These are phyloP conservation scores for Phytophthora aleatoria DNA, from an alignment of 352 stramenopile species.

Conservation along the genomic window DNA sequence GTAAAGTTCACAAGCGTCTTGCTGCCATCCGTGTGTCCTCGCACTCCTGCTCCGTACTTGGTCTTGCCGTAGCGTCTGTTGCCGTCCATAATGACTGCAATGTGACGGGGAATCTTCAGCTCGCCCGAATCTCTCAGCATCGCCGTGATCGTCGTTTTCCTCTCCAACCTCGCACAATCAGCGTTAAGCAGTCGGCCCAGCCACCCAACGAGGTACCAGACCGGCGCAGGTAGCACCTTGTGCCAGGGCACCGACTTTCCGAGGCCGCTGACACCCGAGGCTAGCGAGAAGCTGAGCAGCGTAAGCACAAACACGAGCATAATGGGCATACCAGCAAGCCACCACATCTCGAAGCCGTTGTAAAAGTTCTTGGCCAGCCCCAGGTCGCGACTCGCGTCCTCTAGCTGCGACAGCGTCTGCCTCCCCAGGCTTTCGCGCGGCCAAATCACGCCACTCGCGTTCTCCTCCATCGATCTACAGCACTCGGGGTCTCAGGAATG, in stretches of 20 bases:
- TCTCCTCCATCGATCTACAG: conserved; percentile 63
- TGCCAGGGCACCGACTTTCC: conserved; percentile 47
- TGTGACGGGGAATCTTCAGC: conserved; percentile 76
- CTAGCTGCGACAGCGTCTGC: conserved; percentile 61
- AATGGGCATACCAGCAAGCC: conserved; percentile 82
- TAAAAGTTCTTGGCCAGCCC: conserved; percentile 61
- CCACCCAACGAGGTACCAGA: conserved; percentile 22
- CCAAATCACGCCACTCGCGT: conserved; percentile 58
- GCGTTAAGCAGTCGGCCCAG: conserved; percentile 16
- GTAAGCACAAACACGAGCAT: conserved; percentile 73
- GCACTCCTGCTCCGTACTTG: conserved; percentile 73
- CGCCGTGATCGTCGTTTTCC: conserved; percentile 10
- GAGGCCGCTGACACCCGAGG: conserved; percentile 54
- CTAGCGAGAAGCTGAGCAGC: conserved; percentile 75
- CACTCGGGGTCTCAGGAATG: neutral
- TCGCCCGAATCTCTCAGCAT: conserved; percentile 15
- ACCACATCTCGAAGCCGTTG: conserved; percentile 89
- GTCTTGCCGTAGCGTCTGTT: conserved; percentile 94
- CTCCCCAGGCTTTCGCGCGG: conserved; percentile 58
- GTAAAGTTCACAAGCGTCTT: conserved; percentile 95
- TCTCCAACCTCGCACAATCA: conserved; percentile 14
- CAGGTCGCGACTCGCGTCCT: conserved; percentile 25
- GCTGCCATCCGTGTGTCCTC: conserved; percentile 95
- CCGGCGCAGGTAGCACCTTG: conserved; percentile 13
- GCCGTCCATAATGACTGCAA: conserved; percentile 97